Percentiles rank a stretch among this genome's conserved stretches.
These are phyloP conservation scores for Laguncularia racemosa DNA, from an alignment of 345 rosid species.

Conservation along the genomic window DNA sequence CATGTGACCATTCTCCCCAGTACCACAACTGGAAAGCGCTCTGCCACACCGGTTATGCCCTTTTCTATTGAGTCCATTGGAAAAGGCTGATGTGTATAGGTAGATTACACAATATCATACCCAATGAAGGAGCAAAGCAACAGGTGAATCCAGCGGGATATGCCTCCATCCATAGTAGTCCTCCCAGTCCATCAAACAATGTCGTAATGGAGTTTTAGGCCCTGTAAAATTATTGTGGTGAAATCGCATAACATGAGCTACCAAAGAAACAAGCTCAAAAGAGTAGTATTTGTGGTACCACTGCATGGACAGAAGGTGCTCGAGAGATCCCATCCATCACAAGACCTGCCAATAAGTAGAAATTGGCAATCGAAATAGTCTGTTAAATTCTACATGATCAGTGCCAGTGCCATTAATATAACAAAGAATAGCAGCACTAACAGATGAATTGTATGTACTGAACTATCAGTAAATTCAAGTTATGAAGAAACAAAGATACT, in stretches of 20 bases:
- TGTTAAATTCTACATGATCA: no score
- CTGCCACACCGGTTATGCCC: no score
- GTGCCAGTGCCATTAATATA: no score
- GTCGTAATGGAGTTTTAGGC: conserved; percentile 33
- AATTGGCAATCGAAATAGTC: neutral
- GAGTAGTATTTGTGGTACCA: conserved; percentile 25
- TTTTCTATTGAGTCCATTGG: neutral
- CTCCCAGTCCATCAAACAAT: conserved; percentile 39
- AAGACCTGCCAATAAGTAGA: conserved; percentile 23
- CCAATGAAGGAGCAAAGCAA: conserved; percentile 89
- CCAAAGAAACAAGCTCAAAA: conserved; percentile 3
- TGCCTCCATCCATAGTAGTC: conserved; percentile 79
- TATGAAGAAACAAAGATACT: neutral
- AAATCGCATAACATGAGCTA: neutral
- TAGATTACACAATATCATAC: conserved; percentile 32
- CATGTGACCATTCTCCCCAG: no score
- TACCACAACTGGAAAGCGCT: no score
- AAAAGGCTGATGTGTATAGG: neutral
- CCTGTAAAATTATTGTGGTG: conserved; percentile 29
- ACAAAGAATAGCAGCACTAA: no score
- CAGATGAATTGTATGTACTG: no score
- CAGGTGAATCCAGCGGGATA: conserved; percentile 73
- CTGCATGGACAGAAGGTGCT: conserved; percentile 60
- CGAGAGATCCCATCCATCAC: conserved; percentile 55
- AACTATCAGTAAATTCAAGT: no score